Percentiles rank a stretch among this genome's conserved stretches.
Conservation (phyloP, 495 filamentous ascomycete genomes). For the Xylaria nigripes region DNA sequence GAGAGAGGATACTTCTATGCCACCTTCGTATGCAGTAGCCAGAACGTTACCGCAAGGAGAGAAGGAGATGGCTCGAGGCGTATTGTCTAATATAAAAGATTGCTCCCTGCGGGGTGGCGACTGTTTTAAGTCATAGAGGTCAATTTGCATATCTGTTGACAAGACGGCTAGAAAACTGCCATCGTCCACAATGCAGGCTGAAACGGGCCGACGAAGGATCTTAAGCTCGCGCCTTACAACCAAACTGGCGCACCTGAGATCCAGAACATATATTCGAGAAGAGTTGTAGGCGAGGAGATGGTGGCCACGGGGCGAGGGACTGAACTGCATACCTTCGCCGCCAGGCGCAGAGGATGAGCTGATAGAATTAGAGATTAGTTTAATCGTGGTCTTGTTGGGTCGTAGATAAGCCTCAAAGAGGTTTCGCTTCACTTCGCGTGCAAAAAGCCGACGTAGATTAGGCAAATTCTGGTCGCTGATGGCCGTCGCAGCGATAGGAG, state of each 20-base stretch:
- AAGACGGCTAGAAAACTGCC: constrained; percentile 70
- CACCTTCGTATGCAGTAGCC: constrained; percentile 78
- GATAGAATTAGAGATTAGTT: constrained; percentile 72
- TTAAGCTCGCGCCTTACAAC: constrained; percentile 69
- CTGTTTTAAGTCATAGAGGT: constrained; percentile 63
- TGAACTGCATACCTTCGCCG: constrained; percentile 79
- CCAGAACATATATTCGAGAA: constrained; percentile 75
- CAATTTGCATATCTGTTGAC: constrained; percentile 70
- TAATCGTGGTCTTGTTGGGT: constrained; percentile 61
- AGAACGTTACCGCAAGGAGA: constrained; percentile 75
- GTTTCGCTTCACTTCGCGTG: constrained; percentile 64
- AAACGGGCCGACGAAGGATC: constrained; percentile 65
- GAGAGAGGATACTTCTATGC: constrained; percentile 77
- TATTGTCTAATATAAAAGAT: constrained; percentile 65
- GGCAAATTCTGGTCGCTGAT: constrained; percentile 48
- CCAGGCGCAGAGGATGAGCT: constrained; percentile 75
- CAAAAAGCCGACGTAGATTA: constrained; percentile 57
- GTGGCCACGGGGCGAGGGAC: constrained; percentile 64
- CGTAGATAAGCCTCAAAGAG: constrained; percentile 71
- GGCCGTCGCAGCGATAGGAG: constrained; percentile 28
- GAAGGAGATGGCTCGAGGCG: constrained; percentile 66
- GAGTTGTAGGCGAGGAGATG: constrained; percentile 74
- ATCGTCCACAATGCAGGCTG: constrained; percentile 72
- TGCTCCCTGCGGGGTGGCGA: constrained; percentile 57
- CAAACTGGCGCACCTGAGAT: constrained; percentile 49